Percentiles rank a stretch among this genome's conserved stretches.
phyloP scores from a whole-genome alignment of 805 yeast species.

The Zygoascus bituminiphila region DNA sequence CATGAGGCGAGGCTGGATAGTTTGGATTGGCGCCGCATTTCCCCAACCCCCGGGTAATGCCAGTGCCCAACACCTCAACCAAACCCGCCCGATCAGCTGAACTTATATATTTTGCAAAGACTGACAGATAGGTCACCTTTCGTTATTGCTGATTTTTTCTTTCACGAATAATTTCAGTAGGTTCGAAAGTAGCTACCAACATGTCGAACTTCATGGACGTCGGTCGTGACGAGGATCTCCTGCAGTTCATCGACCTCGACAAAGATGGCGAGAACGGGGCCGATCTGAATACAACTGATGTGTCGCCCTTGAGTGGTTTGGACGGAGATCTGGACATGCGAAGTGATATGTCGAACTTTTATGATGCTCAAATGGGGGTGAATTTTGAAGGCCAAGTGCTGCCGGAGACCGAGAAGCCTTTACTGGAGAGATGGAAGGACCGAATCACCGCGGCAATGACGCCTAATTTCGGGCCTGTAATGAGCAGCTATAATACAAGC shows the following conservation, averaged over 20 bases:
- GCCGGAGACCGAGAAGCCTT: background rate
- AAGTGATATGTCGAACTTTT: background rate
- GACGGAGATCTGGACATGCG: background rate
- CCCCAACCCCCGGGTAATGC: background rate
- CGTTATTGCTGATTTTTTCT: too few species aligned
- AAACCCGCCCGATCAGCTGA: background rate
- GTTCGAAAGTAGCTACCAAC: too few species aligned
- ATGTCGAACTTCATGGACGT: background rate
- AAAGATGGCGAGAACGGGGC: background rate
- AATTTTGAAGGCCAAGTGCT: background rate
- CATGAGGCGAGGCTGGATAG: too few species aligned
- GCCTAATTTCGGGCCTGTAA: background rate
- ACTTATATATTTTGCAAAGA: background rate
- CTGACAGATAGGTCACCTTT: too few species aligned
- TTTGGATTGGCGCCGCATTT: background rate
- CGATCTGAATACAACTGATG: background rate
- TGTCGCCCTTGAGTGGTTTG: background rate
- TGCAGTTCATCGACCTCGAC: constrained; percentile 4
- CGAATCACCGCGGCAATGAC: constrained; percentile 2
- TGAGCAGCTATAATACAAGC: background rate
- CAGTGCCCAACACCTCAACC: background rate
- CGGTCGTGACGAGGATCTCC: constrained; percentile 2
- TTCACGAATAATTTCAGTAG: too few species aligned
- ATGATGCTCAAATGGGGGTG: background rate
- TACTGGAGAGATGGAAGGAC: constrained; percentile 2